phyloP scores from a whole-genome alignment of 305 asterid species.

The Petunia hybrid region DNA sequence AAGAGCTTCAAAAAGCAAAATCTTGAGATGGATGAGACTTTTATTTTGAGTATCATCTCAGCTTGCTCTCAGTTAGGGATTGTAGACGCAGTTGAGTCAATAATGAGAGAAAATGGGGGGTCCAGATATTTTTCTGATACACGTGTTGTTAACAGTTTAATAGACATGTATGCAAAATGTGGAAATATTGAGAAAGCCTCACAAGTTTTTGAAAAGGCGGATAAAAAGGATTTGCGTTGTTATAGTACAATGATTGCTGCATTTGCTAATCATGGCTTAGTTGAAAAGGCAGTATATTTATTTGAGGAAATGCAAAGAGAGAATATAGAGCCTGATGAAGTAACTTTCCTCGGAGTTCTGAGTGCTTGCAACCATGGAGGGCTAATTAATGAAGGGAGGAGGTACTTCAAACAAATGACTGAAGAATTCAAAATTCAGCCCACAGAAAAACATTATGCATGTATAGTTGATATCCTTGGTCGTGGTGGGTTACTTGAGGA shows the following conservation, averaged over 20 bases:
- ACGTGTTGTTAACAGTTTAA: slow-evolving; percentile 34
- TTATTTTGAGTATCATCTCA: slow-evolving; percentile 34
- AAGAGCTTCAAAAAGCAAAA: slow-evolving; percentile 25
- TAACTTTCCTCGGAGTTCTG: slow-evolving; percentile 30
- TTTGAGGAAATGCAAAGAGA: slow-evolving; percentile 36
- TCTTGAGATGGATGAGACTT: slow-evolving; percentile 27
- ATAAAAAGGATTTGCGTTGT: slow-evolving; percentile 31
- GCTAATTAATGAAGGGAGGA: slow-evolving; percentile 28
- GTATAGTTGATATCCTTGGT: slow-evolving; percentile 38
- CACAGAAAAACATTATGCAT: slow-evolving; percentile 30
- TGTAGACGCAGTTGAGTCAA: slow-evolving; percentile 31
- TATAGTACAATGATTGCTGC: slow-evolving; percentile 35
- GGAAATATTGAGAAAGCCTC: slow-evolving; percentile 40
- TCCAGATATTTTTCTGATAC: slow-evolving; percentile 33
- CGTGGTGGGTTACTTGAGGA: slow-evolving; percentile 33
- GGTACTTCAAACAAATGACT: slow-evolving; percentile 33
- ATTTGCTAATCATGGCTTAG: slow-evolving; percentile 35
- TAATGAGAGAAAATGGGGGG: slow-evolving; percentile 27
- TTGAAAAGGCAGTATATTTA: slow-evolving; percentile 26
- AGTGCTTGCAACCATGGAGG: slow-evolving; percentile 37
- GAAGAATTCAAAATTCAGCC: slow-evolving; percentile 32
- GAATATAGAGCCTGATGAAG: slow-evolving; percentile 36
- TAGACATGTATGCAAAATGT: slow-evolving; percentile 42
- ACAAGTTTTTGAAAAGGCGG: slow-evolving; percentile 30
- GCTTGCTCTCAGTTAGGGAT: slow-evolving; percentile 41